Evolutionary conservation across 2,329 filamentous ascomycete species (phyloP), one percentile per base, ranked within the genome.

Genomic region (Arthrocladium fulminans): DNA sequence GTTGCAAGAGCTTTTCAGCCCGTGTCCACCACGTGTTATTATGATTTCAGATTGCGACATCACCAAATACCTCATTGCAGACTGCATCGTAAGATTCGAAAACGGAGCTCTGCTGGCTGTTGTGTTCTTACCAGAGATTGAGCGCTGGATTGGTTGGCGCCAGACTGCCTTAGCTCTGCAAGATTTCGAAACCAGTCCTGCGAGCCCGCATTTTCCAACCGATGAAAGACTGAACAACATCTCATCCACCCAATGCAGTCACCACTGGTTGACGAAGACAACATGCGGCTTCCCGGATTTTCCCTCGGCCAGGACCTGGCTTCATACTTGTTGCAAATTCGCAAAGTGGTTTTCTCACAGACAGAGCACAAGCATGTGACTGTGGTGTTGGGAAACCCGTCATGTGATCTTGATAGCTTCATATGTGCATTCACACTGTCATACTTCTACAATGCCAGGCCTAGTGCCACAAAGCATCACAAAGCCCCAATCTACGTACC

Each of bases 321-420:
- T 24, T 27, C 44, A 3, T 47, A 47, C 17, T 8, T 47, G 22
- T 38, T 34, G 8, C 32, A 47, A 15, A 39, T 47, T 17, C 10
- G 44, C 12, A 47, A 47, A 29, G 44, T 47, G 13, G 44, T 47
- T 13, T 47, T 38, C 23, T 29, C 22, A 8, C n/a, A 47, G 25
- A 24, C 44, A 19, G 32, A 49, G 15, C 30, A 47, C 20, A 40
- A 46, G 34, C 29, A 17, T 15, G 63, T 62, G 0, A 60, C 68
- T 20, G 67, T 69, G 48, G 68, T 72, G 17, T 57, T 70, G 30
- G 69, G 67, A 19, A 71, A 73, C 46, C 63, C 66, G 12, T 68
- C 68, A n/a, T 65, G 65, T 59, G 79, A 83, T 60, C 72, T 83
- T 48, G 79, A 83, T 65, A 82, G 79, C 23, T 76, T 82, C 59